Evolutionary conservation across 2,329 filamentous ascomycete species (phyloP).

Genomic region (Epichloe amarillans): DNA sequence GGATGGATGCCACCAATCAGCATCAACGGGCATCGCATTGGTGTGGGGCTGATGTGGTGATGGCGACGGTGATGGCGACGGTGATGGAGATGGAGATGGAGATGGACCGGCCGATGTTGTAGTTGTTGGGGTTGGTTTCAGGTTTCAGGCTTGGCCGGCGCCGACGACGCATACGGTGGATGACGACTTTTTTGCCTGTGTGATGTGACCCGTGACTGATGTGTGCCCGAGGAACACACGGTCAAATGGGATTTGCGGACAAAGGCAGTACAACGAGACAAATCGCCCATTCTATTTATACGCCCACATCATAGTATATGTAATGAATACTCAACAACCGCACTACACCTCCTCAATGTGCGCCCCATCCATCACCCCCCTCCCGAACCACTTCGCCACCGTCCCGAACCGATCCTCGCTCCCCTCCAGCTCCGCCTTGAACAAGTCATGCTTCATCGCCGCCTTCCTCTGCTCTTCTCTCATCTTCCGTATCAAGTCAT

Average conservation of each 20-base stretch:
- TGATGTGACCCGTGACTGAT: no score
- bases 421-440: conserved; percentile 59
- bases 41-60: neutral
- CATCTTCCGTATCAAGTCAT: conserved; percentile 80
- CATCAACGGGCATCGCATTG: neutral
- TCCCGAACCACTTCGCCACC: conserved; percentile 86
- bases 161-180: no score
- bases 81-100: no score
- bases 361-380: conserved; percentile 67
- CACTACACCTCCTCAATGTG: conserved; percentile 18
- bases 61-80: no score
- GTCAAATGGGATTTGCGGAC: no score
- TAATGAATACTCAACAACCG: neutral
- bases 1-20: no score
- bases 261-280: neutral
- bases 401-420: conserved; percentile 80
- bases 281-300: neutral
- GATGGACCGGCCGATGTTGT: neutral
- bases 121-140: neutral
- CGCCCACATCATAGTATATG: neutral
- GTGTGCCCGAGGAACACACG: no score
- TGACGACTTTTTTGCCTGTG: no score
- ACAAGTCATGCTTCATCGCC: conserved; percentile 77
- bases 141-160: no score
- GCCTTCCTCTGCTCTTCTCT: conserved; percentile 76